A percentile compares a stretch with the other conserved stretches of the same genome.
Evolutionary conservation across 2,329 filamentous ascomycete genomes (phyloP).

Genomic region (Colletotrichum falcatum): DNA sequence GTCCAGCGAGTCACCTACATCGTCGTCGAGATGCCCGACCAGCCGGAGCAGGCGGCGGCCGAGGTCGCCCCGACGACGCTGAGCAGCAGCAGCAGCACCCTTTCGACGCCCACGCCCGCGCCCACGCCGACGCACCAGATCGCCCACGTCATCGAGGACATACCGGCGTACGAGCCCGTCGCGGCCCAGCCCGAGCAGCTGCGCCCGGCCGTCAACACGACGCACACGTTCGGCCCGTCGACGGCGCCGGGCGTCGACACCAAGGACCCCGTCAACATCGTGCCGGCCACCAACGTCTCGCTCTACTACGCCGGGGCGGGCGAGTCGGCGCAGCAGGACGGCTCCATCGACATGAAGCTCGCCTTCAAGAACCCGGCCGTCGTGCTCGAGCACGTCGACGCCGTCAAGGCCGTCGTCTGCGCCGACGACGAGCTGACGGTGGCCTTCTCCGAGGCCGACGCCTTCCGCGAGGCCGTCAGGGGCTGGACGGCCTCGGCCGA

Average conservation of each 20-base stretch:
- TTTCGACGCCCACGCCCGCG: conserved; percentile 13
- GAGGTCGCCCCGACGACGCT: neutral
- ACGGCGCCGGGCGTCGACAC: conserved; percentile 32
- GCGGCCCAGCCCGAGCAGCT: conserved; percentile 42
- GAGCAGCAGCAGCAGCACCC: too few relatives aligned
- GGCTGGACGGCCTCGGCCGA: conserved; percentile 36
- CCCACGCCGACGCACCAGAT: conserved; percentile 17
- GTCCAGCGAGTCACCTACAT: conserved; percentile 41
- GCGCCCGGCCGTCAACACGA: conserved; percentile 46
- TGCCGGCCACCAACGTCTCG: conserved; percentile 41
- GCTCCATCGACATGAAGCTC: conserved; percentile 44
- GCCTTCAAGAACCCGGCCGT: conserved; percentile 43
- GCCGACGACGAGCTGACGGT: conserved; percentile 40
- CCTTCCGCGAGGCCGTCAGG: conserved; percentile 41
- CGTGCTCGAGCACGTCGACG: conserved; percentile 43
- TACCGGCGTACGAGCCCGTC: conserved; percentile 20
- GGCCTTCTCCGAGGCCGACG: conserved; percentile 37
- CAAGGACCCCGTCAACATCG: conserved; percentile 41
- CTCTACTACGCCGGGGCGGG: conserved; percentile 40
- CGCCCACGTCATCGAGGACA: conserved; percentile 30
- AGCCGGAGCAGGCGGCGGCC: conserved; percentile 12
- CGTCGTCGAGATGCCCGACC: conserved; percentile 42
- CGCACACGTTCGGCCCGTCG: conserved; percentile 40
- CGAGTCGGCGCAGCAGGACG: conserved; percentile 25
- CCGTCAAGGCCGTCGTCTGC: conserved; percentile 38